Conservation (phyloP, 2,329 filamentous ascomycete genomes). For the Fusarium buharicum region DNA sequence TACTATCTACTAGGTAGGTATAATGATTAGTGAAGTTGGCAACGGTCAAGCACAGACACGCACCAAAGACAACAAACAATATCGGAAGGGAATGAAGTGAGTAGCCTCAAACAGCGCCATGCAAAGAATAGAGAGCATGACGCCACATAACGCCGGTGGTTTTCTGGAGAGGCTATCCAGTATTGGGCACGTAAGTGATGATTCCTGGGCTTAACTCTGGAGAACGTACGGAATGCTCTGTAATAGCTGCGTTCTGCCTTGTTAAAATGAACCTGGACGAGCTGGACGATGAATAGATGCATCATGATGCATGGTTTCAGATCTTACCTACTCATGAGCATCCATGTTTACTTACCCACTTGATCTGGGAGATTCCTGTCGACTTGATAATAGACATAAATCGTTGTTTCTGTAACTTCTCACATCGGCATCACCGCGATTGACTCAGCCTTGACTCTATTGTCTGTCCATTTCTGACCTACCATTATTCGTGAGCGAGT, state of each 20-base stretch:
- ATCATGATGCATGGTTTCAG: conserved; percentile 20
- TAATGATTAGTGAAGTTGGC: neutral
- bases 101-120: conserved; percentile 35
- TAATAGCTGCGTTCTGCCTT: conserved; percentile 16
- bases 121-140: conserved; percentile 35
- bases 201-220: conserved; percentile 5
- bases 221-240: conserved; percentile 3
- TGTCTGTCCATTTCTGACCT: neutral
- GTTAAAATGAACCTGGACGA: conserved; percentile 30
- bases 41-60: conserved; percentile 4
- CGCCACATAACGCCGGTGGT: conserved; percentile 29
- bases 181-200: neutral
- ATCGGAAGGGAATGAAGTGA: conserved; percentile 20
- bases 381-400: too few relatives aligned
- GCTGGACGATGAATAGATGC: conserved; percentile 25
- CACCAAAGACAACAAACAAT: neutral
- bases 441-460: conserved; percentile 33
- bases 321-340: conserved; percentile 25
- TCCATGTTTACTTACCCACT: conserved; percentile 5
- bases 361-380: too few relatives aligned
- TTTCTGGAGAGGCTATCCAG: neutral
- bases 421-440: conserved; percentile 33
- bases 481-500: conserved; percentile 9
- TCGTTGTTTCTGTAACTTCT: conserved; percentile 16
- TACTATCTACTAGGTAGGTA: neutral